These are phyloP conservation scores for Rhodotorula diobovata DNA, from an alignment of 768 basidiomycete genomes.

Conservation along the genomic window DNA sequence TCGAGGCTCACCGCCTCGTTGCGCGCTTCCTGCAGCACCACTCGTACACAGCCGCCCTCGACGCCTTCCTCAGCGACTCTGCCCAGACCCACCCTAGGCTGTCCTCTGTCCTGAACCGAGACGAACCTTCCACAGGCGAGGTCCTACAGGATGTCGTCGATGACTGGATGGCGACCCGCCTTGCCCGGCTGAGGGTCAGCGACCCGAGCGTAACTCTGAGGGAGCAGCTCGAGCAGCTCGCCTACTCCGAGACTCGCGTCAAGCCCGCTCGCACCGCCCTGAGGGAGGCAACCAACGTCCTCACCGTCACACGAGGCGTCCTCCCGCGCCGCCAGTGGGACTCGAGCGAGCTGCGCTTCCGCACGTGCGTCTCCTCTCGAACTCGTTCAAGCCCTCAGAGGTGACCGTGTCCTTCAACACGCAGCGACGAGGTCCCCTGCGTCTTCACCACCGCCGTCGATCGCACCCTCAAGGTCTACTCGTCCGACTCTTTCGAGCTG, in stretches of 20 bases:
- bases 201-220: neutral
- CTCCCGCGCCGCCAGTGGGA: slow-evolving; percentile 29
- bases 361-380: neutral
- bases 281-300: slow-evolving; percentile 25
- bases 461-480: slow-evolving; percentile 42
- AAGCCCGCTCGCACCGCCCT: neutral
- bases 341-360: slow-evolving; percentile 9
- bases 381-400: neutral
- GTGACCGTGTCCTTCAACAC: no score
- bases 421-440: slow-evolving; percentile 21
- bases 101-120: neutral
- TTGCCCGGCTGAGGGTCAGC: slow-evolving; percentile 1
- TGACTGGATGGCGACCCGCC: neutral
- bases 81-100: neutral
- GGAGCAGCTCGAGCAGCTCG: neutral
- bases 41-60: slow-evolving; percentile 14
- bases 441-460: slow-evolving; percentile 44
- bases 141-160: slow-evolving; percentile 33
- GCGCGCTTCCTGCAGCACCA: slow-evolving; percentile 31
- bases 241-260: neutral
- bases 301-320: slow-evolving; percentile 9
- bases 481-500: slow-evolving; percentile 30
- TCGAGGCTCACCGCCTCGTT: slow-evolving; percentile 17
- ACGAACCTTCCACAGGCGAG: neutral
- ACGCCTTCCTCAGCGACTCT: slow-evolving; percentile 12